Evolutionary conservation across 73 alveolate genomes (phyloP).

Genomic region (Paramecium tetraurelia): DNA sequence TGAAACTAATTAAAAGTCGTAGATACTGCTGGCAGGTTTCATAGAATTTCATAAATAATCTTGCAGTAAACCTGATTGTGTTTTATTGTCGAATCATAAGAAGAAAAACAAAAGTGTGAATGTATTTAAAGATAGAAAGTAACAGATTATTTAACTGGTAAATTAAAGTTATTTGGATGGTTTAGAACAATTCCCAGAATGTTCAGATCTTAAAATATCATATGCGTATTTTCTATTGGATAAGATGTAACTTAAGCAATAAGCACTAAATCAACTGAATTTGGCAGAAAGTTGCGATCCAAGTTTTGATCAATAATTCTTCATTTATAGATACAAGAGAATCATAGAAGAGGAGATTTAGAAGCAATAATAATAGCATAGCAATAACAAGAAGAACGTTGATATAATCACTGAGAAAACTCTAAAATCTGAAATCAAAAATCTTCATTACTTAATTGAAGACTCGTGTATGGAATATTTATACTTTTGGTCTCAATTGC

Average conservation of each 20-base stretch:
- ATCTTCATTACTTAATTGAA: not conserved
- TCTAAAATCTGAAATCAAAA: not conserved
- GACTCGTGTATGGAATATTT: not conserved
- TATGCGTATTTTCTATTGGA: conserved; percentile 32
- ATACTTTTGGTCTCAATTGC: conserved; percentile 23
- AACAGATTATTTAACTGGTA: not conserved
- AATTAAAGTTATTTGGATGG: conserved; percentile 14
- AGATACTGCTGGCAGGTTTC: not conserved
- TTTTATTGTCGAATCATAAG: not conserved
- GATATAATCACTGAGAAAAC: conserved; percentile 1
- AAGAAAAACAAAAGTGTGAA: not conserved
- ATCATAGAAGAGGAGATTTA: conserved; percentile 10
- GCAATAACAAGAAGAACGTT: not conserved
- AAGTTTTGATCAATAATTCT: conserved; percentile 16
- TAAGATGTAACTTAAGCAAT: not conserved
- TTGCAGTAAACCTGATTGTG: not conserved
- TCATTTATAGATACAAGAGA: conserved; percentile 27
- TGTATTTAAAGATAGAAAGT: not conserved
- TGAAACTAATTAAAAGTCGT: not conserved
- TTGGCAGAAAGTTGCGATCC: conserved; percentile 9
- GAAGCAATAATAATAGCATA: not conserved
- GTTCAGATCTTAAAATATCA: not conserved
- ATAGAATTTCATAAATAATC: conserved; percentile 35
- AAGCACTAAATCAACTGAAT: not conserved
- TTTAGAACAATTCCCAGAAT: conserved; percentile 17